Conservation (phyloP, 1,284 basidiomycete species). For the Blastosporella zonata region DNA sequence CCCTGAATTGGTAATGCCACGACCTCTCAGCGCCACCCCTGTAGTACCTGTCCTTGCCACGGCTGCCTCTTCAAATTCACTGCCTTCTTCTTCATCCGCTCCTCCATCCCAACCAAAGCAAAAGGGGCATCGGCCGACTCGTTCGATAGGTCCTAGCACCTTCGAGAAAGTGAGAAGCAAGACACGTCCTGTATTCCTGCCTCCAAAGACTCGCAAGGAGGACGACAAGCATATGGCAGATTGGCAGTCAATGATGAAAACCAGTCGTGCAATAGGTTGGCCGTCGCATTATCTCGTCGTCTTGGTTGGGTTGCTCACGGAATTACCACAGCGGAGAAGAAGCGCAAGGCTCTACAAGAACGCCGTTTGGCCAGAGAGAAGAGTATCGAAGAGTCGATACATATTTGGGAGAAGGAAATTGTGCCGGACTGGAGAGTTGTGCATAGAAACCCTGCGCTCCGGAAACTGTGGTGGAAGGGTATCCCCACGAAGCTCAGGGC, state of each 20-base stretch:
- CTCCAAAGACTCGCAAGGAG: constrained; percentile 80
- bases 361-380: constrained; percentile 66
- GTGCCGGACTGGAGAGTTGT: constrained; percentile 83
- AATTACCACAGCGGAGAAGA: constrained; percentile 57
- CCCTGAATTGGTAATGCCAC: constrained; percentile 9
- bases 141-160: constrained; percentile 60
- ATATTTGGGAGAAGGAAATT: constrained; percentile 78
- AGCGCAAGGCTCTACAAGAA: constrained; percentile 59
- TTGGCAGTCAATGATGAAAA: constrained; percentile 93
- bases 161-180: constrained; percentile 76
- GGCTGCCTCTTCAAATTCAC: constrained; percentile 20
- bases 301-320: not conserved
- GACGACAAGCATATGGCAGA: constrained; percentile 83
- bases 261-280: constrained; percentile 69
- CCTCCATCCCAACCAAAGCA: constrained; percentile 24
- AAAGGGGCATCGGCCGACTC: constrained; percentile 42
- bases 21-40: constrained; percentile 16
- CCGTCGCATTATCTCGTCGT: constrained; percentile 10
- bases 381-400: constrained; percentile 65
- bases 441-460: constrained; percentile 58
- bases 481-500: constrained; percentile 86
- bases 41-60: constrained; percentile 18
- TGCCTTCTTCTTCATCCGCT: constrained; percentile 24
- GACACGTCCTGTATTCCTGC: constrained; percentile 79
- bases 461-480: constrained; percentile 89